Base-by-base conservation (phyloP, 1,139 yeast species). In the Protomyces inouyei region DNA sequence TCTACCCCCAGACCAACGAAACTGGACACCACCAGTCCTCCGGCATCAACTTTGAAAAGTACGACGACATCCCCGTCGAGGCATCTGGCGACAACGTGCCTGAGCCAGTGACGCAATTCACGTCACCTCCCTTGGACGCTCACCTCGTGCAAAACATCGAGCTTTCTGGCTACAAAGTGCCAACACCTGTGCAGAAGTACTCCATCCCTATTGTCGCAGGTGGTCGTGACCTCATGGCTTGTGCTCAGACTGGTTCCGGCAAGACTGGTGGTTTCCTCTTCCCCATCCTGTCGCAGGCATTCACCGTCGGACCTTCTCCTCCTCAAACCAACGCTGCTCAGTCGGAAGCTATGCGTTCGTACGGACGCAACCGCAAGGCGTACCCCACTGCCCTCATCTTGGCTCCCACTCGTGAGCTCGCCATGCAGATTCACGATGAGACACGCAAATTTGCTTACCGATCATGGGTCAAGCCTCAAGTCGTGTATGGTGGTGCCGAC, bases 211-310 rank as follows among this genome's bases (percentile, higher is more conserved):
- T 95, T 73, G 96, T 95, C 71, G 91, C 96, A 67, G 85, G 82
- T 64, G 96, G 96, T 73, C 87, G 98, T 81, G 99, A 93, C 79
- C 85, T 93, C 80, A 93, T 93, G 98, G 98, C 98, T 55, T 93
- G 98, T 86, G 98, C 98, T 69, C 98, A 93, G 82, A 93, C 98
- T 72, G 98, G 81, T 88, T 92, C 98, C 66, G 99, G 99, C 84
- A 93, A 93, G 82, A 93, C 99, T 76, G 98, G 98, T 83, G 99
- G 98, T 71, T 93, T 93, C 83, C 82, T 93, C 75, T 93, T 93
- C 88, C 99, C 99, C 70, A 96, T 95, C 67, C 83, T 93, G 72
- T 88, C 96, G 57, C 93, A 92, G 79, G 88, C 95, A 68, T 93
- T 86, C 79, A 80, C 84, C 77, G 84, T 82, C 73, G 99, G 99